phyloP scores from a whole-genome alignment of 495 filamentous ascomycete genomes.

The Aspergillus affinis region DNA sequence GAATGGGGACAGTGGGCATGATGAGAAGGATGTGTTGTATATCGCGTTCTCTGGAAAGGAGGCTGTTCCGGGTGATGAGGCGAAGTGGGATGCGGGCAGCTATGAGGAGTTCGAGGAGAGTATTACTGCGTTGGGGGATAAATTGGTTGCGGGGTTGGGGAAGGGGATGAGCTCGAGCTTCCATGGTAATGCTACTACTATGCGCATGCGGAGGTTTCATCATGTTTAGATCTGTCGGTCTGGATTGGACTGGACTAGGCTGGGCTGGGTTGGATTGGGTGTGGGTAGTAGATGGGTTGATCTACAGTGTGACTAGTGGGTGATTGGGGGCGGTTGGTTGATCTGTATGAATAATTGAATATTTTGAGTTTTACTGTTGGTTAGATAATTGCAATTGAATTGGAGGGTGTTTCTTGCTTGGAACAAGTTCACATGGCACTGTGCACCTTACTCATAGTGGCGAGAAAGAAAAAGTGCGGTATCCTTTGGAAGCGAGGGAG shows the following conservation, averaged over 20 bases:
- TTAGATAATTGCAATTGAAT: no score
- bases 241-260: no score
- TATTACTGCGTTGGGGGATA: slow-evolving; percentile 47
- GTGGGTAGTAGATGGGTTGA: no score
- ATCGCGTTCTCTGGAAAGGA: slow-evolving; percentile 52
- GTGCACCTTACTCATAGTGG: no score
- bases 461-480: no score
- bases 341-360: neutral
- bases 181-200: neutral
- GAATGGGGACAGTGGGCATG: slow-evolving; percentile 53
- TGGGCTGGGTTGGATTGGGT: no score
- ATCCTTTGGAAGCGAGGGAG: no score
- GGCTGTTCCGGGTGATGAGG: slow-evolving; percentile 51
- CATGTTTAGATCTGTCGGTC: neutral
- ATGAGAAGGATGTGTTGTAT: slow-evolving; percentile 51
- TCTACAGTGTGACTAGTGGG: no score
- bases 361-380: no score
- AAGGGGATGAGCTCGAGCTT: neutral
- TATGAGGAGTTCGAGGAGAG: slow-evolving; percentile 49
- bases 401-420: no score
- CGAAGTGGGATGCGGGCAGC: slow-evolving; percentile 48
- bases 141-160: slow-evolving; percentile 25
- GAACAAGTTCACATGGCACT: no score
- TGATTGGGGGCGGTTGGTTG: neutral
- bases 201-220: neutral